Evolutionary conservation across 2,329 filamentous ascomycete species (phyloP).

Genomic region (Ophiostoma sp.): DNA sequence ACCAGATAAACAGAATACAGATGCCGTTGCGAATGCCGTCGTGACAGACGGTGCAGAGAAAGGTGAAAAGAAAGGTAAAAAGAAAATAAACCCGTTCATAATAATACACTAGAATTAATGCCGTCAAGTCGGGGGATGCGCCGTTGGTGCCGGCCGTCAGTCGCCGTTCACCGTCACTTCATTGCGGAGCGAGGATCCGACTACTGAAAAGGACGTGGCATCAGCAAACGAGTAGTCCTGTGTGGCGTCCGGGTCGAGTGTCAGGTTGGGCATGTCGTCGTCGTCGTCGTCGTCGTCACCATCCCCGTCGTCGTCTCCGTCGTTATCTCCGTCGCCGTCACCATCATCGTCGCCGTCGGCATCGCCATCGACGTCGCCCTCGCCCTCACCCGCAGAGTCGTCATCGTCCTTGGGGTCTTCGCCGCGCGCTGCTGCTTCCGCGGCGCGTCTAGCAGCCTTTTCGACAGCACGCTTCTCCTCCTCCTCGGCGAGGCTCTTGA

Average conservation of each 20-base stretch:
- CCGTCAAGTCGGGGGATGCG: not conserved
- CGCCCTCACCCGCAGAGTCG: conserved; percentile 10
- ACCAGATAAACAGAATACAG: not conserved
- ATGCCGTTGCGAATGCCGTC: not conserved
- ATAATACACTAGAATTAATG: conserved; percentile 8
- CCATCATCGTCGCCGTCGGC: conserved; percentile 11
- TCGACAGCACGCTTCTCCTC: conserved; percentile 29
- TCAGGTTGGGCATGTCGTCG: conserved; percentile 18
- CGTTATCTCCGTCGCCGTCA: conserved; percentile 16
- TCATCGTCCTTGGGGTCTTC: conserved; percentile 12
- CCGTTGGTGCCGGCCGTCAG: not conserved
- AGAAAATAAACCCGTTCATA: not conserved
- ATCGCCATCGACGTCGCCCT: not conserved
- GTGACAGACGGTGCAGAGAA: no score
- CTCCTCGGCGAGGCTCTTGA: conserved; percentile 45
- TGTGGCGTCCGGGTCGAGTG: conserved; percentile 24
- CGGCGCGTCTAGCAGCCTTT: not conserved
- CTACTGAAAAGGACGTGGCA: conserved; percentile 21
- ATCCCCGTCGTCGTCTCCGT: conserved; percentile 27
- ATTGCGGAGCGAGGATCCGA: conserved; percentile 24
- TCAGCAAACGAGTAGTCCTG: conserved; percentile 26
- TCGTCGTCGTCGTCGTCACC: conserved; percentile 23
- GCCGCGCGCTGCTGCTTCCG: not conserved
- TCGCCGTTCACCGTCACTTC: conserved; percentile 22
- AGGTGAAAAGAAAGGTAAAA: no score